Evolutionary conservation across 2,329 filamentous ascomycete species (phyloP), one percentile per base, ranked within the genome.

Genomic region (Aspergillus sp.): DNA sequence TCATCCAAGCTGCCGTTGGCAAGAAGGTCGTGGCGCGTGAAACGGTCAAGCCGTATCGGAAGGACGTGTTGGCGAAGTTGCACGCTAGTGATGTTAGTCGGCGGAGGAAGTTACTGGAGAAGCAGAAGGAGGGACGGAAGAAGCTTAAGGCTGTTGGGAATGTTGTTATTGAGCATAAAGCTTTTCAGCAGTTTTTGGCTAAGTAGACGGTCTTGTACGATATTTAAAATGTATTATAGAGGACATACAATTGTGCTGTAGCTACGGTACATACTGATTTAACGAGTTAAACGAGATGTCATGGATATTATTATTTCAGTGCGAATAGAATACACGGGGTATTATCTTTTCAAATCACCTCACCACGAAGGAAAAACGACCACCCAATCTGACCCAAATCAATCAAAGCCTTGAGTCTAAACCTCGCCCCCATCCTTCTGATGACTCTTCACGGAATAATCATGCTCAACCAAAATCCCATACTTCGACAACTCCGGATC

Each of bases 51-150:
- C 89, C 93, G 0, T 98, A 95, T 69, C 79, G 93, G 42, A 98
- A 98, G 68, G 93, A 98, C 60, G 93, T 98, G 2, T 72, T 95
- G 48, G 85, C 86, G 6, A 97, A 97, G 70, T 74, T 98, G 48
- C 94, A 98, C 64, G 93, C 93, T 0, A 87, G 86, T 52, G 93
- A 98, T 71, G 81, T 95, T 13, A 82, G 83, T 3, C 76, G 93
- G 49, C 80, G 90, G 33, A 80, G 83, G 61, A 98, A 98, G 70
- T 69, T 98, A 55, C 71, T 98, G 9, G 91, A 97, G 72, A 95
- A 91, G 76, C 93, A 98, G 70, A 98, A 98, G 73, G 90, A 90
- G 56, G 93, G 93, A 0, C 79, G 90, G 48, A 96, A 95, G 80
- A 86, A 85, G 68, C 71, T 98, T 50, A 82, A 88, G 50, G 75